Percentiles rank a stretch among this genome's conserved stretches.
Conservation (phyloP, 2,329 filamentous ascomycete species). For the Ascochyta viciae-villosae region DNA sequence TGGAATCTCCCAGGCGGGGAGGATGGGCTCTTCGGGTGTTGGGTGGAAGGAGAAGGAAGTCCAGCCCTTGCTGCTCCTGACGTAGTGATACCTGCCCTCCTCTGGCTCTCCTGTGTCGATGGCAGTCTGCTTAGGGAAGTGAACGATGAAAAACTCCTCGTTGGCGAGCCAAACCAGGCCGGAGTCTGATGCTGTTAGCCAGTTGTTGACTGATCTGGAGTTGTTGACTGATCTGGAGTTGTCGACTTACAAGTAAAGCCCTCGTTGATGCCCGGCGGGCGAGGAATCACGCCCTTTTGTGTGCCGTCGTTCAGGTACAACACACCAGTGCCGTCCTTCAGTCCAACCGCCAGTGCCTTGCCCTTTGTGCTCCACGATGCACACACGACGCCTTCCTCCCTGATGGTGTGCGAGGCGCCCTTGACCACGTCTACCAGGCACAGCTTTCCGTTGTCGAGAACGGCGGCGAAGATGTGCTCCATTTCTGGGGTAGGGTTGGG, state of each 20-base stretch:
- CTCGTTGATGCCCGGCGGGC: conserved; percentile 70
- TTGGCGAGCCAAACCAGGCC: conserved; percentile 90
- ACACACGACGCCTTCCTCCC: conserved; percentile 80
- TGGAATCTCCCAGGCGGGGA: conserved; percentile 54
- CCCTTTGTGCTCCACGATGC: conserved; percentile 91
- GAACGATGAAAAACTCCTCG: conserved; percentile 79
- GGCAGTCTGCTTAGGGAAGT: conserved; percentile 56
- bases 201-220: too few species aligned
- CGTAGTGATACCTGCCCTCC: conserved; percentile 73
- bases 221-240: neutral
- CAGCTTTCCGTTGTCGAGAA: conserved; percentile 81
- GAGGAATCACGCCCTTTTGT: conserved; percentile 78
- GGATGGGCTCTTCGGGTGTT: conserved; percentile 62
- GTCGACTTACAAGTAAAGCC: conserved; percentile 70
- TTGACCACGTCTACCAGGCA: conserved; percentile 79
- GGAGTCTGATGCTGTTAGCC: conserved; percentile 63
- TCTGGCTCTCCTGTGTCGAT: conserved; percentile 56
- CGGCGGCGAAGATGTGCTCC: conserved; percentile 78
- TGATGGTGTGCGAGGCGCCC: conserved; percentile 60
- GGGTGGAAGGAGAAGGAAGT: conserved; percentile 74
- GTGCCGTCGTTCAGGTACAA: conserved; percentile 86
- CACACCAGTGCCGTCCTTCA: conserved; percentile 77
- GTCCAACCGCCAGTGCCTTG: conserved; percentile 88
- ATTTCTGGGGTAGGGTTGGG: conserved; percentile 81
- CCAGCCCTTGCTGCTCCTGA: conserved; percentile 69